Percentiles rank a stretch among this genome's conserved stretches.
phyloP scores from a whole-genome alignment of 805 yeast species.

The Candida germanica region DNA sequence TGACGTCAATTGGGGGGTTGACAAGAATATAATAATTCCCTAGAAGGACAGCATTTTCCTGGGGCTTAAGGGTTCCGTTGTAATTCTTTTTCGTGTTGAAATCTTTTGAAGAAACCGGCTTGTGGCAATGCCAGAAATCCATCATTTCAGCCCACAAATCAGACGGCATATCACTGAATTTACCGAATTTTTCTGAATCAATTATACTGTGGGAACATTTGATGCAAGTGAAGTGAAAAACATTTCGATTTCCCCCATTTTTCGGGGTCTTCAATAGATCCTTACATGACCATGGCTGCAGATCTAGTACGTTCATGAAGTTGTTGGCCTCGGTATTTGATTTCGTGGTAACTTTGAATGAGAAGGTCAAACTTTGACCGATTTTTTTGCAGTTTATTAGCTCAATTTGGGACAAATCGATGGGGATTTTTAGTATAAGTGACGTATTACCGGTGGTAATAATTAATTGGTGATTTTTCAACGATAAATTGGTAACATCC shows the following conservation, averaged over 20 bases:
- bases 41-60: slow-evolving; percentile 39
- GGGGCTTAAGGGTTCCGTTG: slow-evolving; percentile 46
- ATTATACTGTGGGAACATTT: slow-evolving; percentile 28
- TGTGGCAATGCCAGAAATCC: slow-evolving; percentile 98
- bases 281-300: slow-evolving; percentile 41
- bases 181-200: slow-evolving; percentile 25
- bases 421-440: slow-evolving; percentile 1
- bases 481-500: slow-evolving; percentile 5
- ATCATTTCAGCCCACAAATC: slow-evolving; percentile 92
- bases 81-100: slow-evolving; percentile 23
- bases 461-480: slow-evolving; percentile 1
- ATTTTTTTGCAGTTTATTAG: slow-evolving; percentile 2
- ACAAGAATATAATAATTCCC: slow-evolving; percentile 57
- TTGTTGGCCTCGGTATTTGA: no score
- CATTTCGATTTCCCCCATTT: slow-evolving; percentile 14
- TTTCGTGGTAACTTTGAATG: neutral
- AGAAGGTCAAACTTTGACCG: no score
- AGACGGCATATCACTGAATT: slow-evolving; percentile 72
- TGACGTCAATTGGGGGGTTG: slow-evolving; percentile 17
- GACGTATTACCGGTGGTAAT: neutral
- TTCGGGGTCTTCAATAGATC: slow-evolving; percentile 39
- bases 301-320: slow-evolving; percentile 8
- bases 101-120: slow-evolving; percentile 45
- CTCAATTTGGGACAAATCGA: neutral
- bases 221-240: slow-evolving; percentile 30